Base-by-base conservation (phyloP, 108 stramenopile species). In the Fistulifera solaris region DNA sequence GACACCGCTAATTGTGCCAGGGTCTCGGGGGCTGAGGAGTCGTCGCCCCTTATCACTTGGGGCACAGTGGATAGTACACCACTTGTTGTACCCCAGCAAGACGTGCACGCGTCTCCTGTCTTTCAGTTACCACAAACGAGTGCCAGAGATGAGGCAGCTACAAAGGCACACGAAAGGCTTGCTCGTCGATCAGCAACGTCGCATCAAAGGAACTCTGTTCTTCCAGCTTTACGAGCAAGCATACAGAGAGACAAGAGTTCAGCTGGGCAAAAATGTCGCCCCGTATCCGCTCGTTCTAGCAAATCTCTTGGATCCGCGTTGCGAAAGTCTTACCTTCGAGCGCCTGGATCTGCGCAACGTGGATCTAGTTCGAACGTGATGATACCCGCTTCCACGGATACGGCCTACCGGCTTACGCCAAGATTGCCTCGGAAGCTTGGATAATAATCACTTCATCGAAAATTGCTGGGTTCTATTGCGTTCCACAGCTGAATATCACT, bases 1-100 rank as follows among this genome's bases (percentile, higher is more conserved):
- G 88, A 86, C 88, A 23, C 84, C 84, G 8, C 43, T 77, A 24
- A 82, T 85, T 45, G 53, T 67, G 16, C 83, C 82, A 14, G 82
- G 83, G 18, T 31, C 40, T 13, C 56, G 49, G 16, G 63, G 54
- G 21, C 31, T 3, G 48, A 56, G 17, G 69, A 58, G 42, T 52
- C 16, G 8, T 77, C 67, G 19, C 88, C 88, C 0, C 74, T 89
- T 17, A 77, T 68, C 44, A 85, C 88, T 8, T 85, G 82, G 84
- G 84, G 88, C 1, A 61, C 60, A 18, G 75, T 89, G 0, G 77
- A 67, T 17, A 66, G 61, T 0, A 81, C 80, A 26, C 84, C 88
- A 0, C 24, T 78, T 84, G 38, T 40, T 85, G 11, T 58, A 58
- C 6, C 41, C 2, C 4, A 45, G 4, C 44, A 5, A 11, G 44